Evolutionary conservation across 164 flowering plant genomes (phyloP), one percentile per base, ranked within the genome.

Genomic region (Kalanchoe fedtschenkoi): DNA sequence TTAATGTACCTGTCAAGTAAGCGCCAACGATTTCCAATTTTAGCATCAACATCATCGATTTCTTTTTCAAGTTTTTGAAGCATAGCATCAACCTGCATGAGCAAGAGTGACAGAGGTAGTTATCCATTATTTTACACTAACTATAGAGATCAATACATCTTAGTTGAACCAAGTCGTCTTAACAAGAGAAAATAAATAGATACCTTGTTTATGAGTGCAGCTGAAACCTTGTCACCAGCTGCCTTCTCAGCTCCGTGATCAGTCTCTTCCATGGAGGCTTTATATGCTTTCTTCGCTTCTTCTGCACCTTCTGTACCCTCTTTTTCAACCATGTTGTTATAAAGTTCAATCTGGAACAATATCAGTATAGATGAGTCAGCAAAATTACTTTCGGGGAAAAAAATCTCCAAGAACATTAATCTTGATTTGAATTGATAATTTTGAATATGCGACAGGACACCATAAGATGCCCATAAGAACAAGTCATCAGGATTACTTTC

Each of bases 41-140:
- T 78, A 26, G 80, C 86, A 80, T 92, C 98, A 26, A 92, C 98
- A 72, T 87, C 91, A 74, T 92, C 96, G 70, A 92, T 92, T 81
- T 92, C 98, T 66, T 89, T 92, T 65, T 89, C 96, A 64, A 92
- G 91, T 38, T 86, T 85, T 66, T 92, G 96, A 35, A 92, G 89
- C 91, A 92, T 79, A 24, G 86, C 79, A 81, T 86, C 98, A 75
- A 92, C 91, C 98, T 87, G 66, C 39, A 65, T 16, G 24, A 9
- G 16, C 1, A 37, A 34, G 34, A 19, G 0, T 6, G 21, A 58
- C 5, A n/a, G n/a, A 13, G 14, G 46, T 19, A 42, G 5, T 19
- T 13, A 42, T 13, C 46, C 46, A 42, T 42, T n/a, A n/a, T n/a
- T n/a, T n/a, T n/a, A n/a, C n/a, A n/a, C n/a, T n/a, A n/a, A n/a